Evolutionary conservation across 2,329 filamentous ascomycete genomes (phyloP).

Genomic region (Botrytis elliptica): DNA sequence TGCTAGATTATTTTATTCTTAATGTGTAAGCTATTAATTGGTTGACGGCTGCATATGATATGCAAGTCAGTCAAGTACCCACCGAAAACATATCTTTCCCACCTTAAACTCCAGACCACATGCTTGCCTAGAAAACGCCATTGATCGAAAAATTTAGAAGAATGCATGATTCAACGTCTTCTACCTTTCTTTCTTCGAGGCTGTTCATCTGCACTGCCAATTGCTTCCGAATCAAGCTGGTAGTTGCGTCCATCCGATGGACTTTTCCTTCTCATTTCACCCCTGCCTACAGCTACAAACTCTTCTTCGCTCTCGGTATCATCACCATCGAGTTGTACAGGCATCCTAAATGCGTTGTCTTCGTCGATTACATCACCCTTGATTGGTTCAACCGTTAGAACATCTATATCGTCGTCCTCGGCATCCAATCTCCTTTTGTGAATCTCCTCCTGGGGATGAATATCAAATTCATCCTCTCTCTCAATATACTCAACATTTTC

Average conservation of each 20-base stretch:
- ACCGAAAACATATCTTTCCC: conserved; percentile 4
- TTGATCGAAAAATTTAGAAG: not conserved
- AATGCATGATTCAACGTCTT: conserved; percentile 24
- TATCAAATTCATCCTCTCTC: conserved; percentile 95
- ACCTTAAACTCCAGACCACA: conserved; percentile 10
- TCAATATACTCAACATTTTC: conserved; percentile 98
- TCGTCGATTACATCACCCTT: conserved; percentile 58
- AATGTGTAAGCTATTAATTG: conserved; percentile 23
- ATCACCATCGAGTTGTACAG: conserved; percentile 86
- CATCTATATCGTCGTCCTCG: conserved; percentile 92
- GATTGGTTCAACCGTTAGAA: conserved; percentile 71
- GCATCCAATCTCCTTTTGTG: conserved; percentile 85
- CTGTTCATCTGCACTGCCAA: conserved; percentile 43
- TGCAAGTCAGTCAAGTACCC: conserved; percentile 21
- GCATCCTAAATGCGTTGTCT: conserved; percentile 75
- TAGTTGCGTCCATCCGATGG: conserved; percentile 70
- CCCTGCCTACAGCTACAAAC: conserved; percentile 64
- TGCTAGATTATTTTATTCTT: conserved; percentile 14
- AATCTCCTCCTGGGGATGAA: conserved; percentile 91
- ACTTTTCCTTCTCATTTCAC: conserved; percentile 85
- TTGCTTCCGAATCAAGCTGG: conserved; percentile 55
- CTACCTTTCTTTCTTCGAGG: conserved; percentile 30
- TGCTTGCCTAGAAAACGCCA: not conserved
- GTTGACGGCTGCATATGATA: conserved; percentile 17
- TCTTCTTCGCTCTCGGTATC: conserved; percentile 97